These are phyloP conservation scores for Dactylellina parvicollis DNA, from an alignment of 2,329 filamentous ascomycete genomes.

Conservation along the genomic window DNA sequence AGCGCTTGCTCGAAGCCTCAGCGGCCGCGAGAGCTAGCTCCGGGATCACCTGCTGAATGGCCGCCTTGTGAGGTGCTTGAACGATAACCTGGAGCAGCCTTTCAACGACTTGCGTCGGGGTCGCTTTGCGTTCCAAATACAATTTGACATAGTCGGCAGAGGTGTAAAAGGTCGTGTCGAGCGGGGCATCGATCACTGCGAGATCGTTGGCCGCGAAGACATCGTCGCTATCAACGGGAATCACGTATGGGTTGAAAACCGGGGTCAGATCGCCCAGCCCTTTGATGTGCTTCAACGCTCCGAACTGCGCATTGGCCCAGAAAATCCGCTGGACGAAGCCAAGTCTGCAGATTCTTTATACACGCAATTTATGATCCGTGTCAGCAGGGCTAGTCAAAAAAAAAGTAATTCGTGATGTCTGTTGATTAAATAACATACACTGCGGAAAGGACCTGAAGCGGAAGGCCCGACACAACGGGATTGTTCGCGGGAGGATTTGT, in stretches of 20 bases:
- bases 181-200: constrained; percentile 62
- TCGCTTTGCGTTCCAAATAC: constrained; percentile 66
- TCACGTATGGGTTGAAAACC: constrained; percentile 64
- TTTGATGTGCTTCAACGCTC: constrained; percentile 67
- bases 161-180: constrained; percentile 68
- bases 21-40: constrained; percentile 69
- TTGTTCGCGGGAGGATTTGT: constrained; percentile 40
- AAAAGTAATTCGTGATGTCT: no score
- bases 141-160: constrained; percentile 79
- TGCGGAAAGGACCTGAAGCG: constrained; percentile 29
- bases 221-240: constrained; percentile 61
- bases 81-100: constrained; percentile 67
- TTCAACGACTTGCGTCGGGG: constrained; percentile 66
- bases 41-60: constrained; percentile 48
- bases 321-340: constrained; percentile 71
- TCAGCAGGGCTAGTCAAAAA: constrained; percentile 58
- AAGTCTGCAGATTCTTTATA: constrained; percentile 69
- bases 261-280: constrained; percentile 66
- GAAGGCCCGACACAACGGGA: constrained; percentile 37
- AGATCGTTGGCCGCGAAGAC: constrained; percentile 59
- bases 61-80: constrained; percentile 39
- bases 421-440: constrained; percentile 16
- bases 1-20: constrained; percentile 68
- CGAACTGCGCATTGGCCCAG: constrained; percentile 76
- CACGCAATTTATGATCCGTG: constrained; percentile 33